Base-by-base conservation (phyloP, 2,329 filamentous ascomycete genomes). In the Venturia carpophila region DNA sequence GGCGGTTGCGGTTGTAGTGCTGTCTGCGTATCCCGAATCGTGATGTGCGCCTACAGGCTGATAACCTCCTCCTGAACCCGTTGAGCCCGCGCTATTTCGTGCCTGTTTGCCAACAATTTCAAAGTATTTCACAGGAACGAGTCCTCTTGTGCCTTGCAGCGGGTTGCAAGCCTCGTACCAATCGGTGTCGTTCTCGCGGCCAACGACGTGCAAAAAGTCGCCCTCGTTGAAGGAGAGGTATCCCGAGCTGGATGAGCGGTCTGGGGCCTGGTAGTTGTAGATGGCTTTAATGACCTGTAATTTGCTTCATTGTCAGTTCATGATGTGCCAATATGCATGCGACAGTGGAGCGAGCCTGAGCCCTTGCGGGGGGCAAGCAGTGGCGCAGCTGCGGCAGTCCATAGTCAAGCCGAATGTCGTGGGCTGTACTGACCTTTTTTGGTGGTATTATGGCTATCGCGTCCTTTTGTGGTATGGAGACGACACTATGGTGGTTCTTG, bases 81-180 rank as follows among this genome's bases (percentile, higher is more conserved):
- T 74, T 41, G 78, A 79, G 67, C 76, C 75, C 63, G 83, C 87
- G 77, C 92, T 96, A 76, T 97, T 90, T 75, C 93, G 84, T 77
- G 96, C 92, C 69, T 90, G 96, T 79, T 94, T 93, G 69, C 92
- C 92, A 61, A 99, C 84, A 47, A 88, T 85, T 76, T 97, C 92
- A 77, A 99, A 99, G 78, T 92, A 97, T 66, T 88, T 86, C 66
- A 97, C 94, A 9, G 94, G 94, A 56, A 99, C 94, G 67, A 99
- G 84, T 67, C 94, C 94, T 69, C 92, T 87, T 62, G 91, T 91
- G 77, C 89, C 89, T 72, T 90, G 91, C 69, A 96, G 82, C 67
- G 94, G 94, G 75, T 99, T 99, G 82, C 92, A 97, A 65, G 93
- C 94, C 78, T 97, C 94, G 82, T 97, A 99, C 93, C 94, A 99